A percentile compares a stretch with the other conserved stretches of the same genome.
phyloP scores from a whole-genome alignment of 139 green algal species.

The Eudorina sp. region DNA sequence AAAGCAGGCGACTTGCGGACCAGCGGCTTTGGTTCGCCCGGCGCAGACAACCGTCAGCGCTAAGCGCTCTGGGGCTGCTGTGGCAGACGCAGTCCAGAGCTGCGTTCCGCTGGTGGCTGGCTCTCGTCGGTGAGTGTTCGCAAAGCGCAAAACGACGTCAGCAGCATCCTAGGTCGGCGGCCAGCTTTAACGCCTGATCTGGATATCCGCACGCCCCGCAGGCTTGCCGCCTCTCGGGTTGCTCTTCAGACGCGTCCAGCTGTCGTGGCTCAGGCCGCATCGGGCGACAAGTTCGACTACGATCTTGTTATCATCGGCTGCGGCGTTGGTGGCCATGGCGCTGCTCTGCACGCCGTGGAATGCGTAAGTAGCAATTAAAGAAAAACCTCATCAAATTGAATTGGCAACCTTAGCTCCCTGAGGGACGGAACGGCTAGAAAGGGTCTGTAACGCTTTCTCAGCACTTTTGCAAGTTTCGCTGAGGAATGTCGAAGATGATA shows the following conservation, averaged over 20 bases:
- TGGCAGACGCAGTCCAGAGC: background rate
- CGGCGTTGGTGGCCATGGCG: slow-evolving; percentile 97
- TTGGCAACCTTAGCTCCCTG: too few species aligned
- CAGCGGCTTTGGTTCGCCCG: background rate
- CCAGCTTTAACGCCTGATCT: slow-evolving; percentile 24
- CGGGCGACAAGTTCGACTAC: slow-evolving; percentile 91
- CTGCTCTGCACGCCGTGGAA: slow-evolving; percentile 97
- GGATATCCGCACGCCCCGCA: background rate
- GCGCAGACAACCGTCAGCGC: background rate
- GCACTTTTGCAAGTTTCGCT: too few species aligned
- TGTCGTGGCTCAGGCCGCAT: slow-evolving; percentile 54
- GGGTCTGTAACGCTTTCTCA: too few species aligned
- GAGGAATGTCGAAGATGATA: too few species aligned
- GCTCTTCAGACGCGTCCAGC: slow-evolving; percentile 21
- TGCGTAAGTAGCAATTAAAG: slow-evolving; percentile 72
- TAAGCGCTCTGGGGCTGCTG: background rate
- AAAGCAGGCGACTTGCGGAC: slow-evolving; percentile 38
- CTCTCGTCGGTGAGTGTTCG: background rate
- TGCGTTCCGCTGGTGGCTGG: slow-evolving; percentile 9
- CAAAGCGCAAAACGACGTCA: slow-evolving; percentile 16
- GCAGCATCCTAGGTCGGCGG: slow-evolving; percentile 6
- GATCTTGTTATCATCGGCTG: slow-evolving; percentile 98
- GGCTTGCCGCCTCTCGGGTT: background rate
- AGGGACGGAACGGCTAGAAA: too few species aligned
- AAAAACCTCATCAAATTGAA: too few species aligned